Conservation (phyloP, 2,329 filamentous ascomycete species). For the Ascochyta rabiei region DNA sequence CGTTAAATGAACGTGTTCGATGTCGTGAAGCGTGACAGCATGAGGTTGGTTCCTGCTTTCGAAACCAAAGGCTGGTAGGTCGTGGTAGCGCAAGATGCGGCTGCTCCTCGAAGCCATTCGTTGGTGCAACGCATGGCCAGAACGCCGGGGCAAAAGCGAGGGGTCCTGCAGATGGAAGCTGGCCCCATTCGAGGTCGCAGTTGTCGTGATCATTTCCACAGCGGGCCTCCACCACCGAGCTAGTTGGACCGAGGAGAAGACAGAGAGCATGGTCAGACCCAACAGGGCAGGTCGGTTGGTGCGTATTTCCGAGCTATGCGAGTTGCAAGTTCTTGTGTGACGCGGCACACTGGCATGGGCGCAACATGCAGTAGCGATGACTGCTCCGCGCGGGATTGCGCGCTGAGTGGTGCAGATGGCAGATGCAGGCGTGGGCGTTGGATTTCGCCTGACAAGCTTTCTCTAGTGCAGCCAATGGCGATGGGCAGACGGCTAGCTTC, state of each 20-base stretch:
- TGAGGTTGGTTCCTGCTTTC: constrained; percentile 28
- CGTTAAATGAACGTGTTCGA: constrained; percentile 17
- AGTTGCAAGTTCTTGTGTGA: constrained; percentile 33
- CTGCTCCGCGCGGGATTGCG: constrained; percentile 33
- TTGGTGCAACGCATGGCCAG: constrained; percentile 28
- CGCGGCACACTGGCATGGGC: constrained; percentile 34
- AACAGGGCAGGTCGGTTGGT: constrained; percentile 43
- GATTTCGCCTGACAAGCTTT: constrained; percentile 48
- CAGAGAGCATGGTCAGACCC: constrained; percentile 28
- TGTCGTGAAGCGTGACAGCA: constrained; percentile 23
- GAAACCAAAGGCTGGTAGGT: constrained; percentile 29
- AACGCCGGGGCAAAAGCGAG: constrained; percentile 22
- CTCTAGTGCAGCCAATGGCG: constrained; percentile 40
- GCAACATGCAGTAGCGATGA: constrained; percentile 43
- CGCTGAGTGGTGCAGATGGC: constrained; percentile 39
- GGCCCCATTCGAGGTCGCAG: constrained; percentile 29
- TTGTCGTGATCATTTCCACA: constrained; percentile 45
- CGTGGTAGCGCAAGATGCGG: constrained; percentile 30
- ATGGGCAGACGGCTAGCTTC: constrained; percentile 27
- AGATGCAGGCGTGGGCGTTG: constrained; percentile 33
- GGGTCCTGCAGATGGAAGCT: constrained; percentile 27
- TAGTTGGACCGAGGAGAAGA: constrained; percentile 31
- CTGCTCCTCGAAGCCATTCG: constrained; percentile 29
- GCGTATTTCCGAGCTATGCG: constrained; percentile 34
- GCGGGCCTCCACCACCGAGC: constrained; percentile 31